Percentiles rank a stretch among this genome's conserved stretches.
phyloP scores from a whole-genome alignment of 352 stramenopile species.

The Globisporangium rhizosaccharum region DNA sequence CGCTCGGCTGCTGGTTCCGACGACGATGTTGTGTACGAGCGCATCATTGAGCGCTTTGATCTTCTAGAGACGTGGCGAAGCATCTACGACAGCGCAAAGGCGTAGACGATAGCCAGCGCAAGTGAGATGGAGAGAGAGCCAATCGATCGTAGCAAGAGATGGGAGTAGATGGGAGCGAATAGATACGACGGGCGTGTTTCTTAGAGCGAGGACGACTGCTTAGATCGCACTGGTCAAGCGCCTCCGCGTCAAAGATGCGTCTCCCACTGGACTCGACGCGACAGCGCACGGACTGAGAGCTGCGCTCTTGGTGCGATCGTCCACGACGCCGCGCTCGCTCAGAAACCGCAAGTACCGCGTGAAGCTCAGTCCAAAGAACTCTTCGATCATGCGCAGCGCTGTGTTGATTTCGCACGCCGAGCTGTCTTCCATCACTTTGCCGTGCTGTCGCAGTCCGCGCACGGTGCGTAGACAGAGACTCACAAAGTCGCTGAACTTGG shows the following conservation, averaged over 20 bases:
- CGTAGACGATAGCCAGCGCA: no score
- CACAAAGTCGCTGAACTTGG: slow-evolving; percentile 53
- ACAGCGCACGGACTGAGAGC: not conserved
- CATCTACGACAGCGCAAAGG: slow-evolving; percentile 17
- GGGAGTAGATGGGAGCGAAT: no score
- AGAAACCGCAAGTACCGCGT: slow-evolving; percentile 61
- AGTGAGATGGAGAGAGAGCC: no score
- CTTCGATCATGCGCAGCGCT: slow-evolving; percentile 48
- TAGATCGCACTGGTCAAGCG: no score
- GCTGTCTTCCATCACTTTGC: slow-evolving; percentile 39
- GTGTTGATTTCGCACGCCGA: slow-evolving; percentile 52
- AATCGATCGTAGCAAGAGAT: no score
- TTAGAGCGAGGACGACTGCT: no score
- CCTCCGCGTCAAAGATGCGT: no score
- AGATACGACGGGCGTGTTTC: no score
- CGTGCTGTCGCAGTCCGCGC: slow-evolving; percentile 60
- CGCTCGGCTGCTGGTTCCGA: slow-evolving; percentile 8
- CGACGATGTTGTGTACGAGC: slow-evolving; percentile 29
- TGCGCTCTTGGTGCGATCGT: slow-evolving; percentile 8
- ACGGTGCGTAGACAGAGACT: slow-evolving; percentile 41
- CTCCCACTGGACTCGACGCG: no score
- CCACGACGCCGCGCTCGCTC: slow-evolving; percentile 51
- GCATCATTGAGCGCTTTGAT: slow-evolving; percentile 48
- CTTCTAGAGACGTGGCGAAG: slow-evolving; percentile 32
- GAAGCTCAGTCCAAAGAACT: slow-evolving; percentile 69